Percentiles rank a stretch among this genome's conserved stretches.
Evolutionary conservation across 208 protist genomes (phyloP).

Genomic region (Crithidia fasciculata): DNA sequence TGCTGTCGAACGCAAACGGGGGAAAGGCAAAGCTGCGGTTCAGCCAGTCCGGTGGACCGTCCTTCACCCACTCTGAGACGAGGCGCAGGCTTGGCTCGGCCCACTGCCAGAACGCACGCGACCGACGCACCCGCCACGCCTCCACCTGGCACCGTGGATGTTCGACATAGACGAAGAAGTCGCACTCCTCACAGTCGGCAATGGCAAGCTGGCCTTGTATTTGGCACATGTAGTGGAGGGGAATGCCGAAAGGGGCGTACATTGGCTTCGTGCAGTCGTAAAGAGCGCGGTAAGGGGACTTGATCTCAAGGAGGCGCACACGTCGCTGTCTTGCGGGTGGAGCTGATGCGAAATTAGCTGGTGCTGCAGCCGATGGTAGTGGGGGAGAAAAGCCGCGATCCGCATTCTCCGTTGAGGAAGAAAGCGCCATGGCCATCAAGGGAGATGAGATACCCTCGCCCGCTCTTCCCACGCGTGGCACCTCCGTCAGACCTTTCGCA

Average conservation of each 20-base stretch:
- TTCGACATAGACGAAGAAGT: constrained; percentile 92
- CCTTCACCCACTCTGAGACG: constrained; percentile 67
- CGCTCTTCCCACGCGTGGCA: background rate
- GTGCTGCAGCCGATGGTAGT: background rate
- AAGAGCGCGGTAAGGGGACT: constrained; percentile 76
- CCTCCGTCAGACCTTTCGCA: background rate
- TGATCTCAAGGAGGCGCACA: constrained; percentile 85
- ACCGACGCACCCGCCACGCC: constrained; percentile 79
- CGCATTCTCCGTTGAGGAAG: background rate
- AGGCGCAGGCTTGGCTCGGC: constrained; percentile 76
- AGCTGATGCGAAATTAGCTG: background rate
- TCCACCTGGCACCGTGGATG: constrained; percentile 58
- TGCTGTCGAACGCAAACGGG: constrained; percentile 66
- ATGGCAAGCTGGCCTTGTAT: constrained; percentile 93
- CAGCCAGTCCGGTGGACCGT: constrained; percentile 59
- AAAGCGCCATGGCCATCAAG: background rate
- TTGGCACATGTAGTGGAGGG: constrained; percentile 87
- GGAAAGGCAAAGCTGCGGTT: constrained; percentile 71
- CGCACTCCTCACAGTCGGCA: constrained; percentile 81
- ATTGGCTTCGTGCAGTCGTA: constrained; percentile 59
- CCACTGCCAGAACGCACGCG: constrained; percentile 80
- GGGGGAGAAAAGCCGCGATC: background rate
- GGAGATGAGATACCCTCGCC: background rate
- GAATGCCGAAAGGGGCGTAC: constrained; percentile 81
- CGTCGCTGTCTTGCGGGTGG: background rate